Base-by-base conservation (phyloP, 2,329 filamentous ascomycete genomes). In the Fusarium staphyleae region DNA sequence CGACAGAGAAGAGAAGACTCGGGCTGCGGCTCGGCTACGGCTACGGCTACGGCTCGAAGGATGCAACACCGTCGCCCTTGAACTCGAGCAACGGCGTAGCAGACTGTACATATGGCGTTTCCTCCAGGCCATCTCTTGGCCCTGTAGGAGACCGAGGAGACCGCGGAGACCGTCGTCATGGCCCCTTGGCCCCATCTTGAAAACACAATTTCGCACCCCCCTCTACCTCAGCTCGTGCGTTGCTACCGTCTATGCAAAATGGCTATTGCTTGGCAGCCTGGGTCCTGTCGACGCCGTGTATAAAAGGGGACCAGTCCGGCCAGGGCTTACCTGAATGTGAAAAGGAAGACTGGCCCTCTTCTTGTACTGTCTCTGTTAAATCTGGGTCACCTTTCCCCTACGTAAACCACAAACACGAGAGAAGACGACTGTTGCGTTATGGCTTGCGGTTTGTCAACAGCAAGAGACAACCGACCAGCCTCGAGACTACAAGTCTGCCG, bases 401-500 rank as follows among this genome's bases (percentile, higher is more conserved):
- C 13, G 28, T 15, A 15, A 37, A 50, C 34, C 36, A 46, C 33
- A 19, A 32, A 33, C 43, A 32, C n/a, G 56, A 24, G 18, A 52
- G 37, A 18, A 61, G 32, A 44, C 29, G 37, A 60, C 41, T 32
- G 44, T 50, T 63, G 46, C 64, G 64, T 67, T 52, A 66, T 67
- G 65, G 60, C 64, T 66, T 62, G 59, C 42, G 62, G 59, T 36
- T 66, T 64, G 57, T 66, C 64, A 41, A 59, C 43, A 57, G 55
- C 35, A 62, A 63, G 49, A 62, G 52, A 67, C 53, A 60, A 51
- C 62, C 64, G 60, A 55, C 55, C 62, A 60, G 53, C 56, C 52
- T 64, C 57, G 55, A 62, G 60, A 64, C 60, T 66, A 54, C 58
- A 58, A 60, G 60, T 66, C 57, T 66, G 64, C 64, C 64, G 65